Conservation (phyloP, 306 rosid species). For the Cicer judaicum region DNA sequence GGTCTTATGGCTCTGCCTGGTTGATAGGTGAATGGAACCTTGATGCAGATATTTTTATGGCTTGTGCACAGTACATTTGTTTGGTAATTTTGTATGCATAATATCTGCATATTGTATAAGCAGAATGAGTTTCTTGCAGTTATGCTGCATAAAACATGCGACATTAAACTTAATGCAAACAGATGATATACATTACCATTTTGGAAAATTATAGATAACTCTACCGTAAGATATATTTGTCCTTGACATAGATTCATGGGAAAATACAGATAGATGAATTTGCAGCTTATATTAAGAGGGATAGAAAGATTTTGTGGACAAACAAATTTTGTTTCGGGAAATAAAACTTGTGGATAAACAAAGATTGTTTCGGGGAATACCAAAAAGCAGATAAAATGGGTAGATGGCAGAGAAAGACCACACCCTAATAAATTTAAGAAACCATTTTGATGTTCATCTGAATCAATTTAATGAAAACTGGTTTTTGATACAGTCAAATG, state of each 20-base stretch:
- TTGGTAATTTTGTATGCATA: background rate
- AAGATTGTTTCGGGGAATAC: background rate
- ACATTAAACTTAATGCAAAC: background rate
- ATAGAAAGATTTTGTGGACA: constrained; percentile 1
- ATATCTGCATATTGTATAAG: background rate
- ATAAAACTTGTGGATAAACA: background rate
- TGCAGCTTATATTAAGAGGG: constrained; percentile 19
- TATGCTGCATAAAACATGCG: background rate
- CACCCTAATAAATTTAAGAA: background rate
- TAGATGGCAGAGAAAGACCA: constrained; percentile 16
- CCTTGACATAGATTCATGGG: background rate
- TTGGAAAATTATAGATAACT: background rate
- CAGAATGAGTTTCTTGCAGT: background rate
- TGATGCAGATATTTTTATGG: constrained; percentile 8
- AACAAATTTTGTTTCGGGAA: background rate
- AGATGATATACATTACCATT: background rate
- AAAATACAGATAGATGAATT: background rate
- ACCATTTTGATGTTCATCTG: background rate
- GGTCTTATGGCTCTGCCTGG: background rate
- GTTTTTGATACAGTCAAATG: constrained; percentile 8
- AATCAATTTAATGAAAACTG: background rate
- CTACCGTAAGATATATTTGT: background rate
- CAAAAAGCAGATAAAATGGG: constrained; percentile 8
- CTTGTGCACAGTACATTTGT: background rate
- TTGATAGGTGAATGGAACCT: background rate